phyloP scores from a whole-genome alignment of 305 asterid genomes.

The Striga hermonthica region DNA sequence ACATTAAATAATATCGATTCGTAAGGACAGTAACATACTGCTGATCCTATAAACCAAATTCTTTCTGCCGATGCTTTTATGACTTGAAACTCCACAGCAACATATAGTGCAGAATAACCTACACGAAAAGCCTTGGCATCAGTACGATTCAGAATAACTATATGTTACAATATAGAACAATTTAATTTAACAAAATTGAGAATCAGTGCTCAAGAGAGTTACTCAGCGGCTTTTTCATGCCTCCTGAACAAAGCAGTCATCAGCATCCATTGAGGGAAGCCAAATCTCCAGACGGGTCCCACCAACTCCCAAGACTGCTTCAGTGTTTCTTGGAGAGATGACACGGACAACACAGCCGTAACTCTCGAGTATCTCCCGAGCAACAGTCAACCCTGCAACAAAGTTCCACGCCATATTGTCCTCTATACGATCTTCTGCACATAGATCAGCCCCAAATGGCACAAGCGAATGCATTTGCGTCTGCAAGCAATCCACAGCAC shows the following conservation, averaged over 20 bases:
- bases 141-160: no score
- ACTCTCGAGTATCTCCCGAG: conserved; percentile 87
- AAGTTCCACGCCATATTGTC: conserved; percentile 96
- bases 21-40: no score
- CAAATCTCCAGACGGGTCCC: conserved; percentile 90
- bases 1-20: no score
- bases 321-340: conserved; percentile 66
- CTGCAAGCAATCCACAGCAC: conserved; percentile 43
- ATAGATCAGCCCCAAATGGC: conserved; percentile 80
- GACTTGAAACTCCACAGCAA: no score
- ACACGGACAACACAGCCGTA: conserved; percentile 85
- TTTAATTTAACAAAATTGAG: background rate
- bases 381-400: conserved; percentile 89
- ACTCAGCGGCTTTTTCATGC: conserved; percentile 26
- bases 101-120: no score
- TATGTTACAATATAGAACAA: no score
- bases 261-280: conserved; percentile 58
- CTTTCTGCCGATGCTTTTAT: no score
- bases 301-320: conserved; percentile 54
- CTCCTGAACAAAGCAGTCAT: conserved; percentile 31
- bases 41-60: no score
- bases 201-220: conserved; percentile 19
- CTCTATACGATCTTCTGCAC: conserved; percentile 57
- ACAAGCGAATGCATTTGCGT: conserved; percentile 88
- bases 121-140: no score